These are phyloP conservation scores for Heliamphora ciliata DNA, from an alignment of 179 eudicot species.

Conservation along the genomic window DNA sequence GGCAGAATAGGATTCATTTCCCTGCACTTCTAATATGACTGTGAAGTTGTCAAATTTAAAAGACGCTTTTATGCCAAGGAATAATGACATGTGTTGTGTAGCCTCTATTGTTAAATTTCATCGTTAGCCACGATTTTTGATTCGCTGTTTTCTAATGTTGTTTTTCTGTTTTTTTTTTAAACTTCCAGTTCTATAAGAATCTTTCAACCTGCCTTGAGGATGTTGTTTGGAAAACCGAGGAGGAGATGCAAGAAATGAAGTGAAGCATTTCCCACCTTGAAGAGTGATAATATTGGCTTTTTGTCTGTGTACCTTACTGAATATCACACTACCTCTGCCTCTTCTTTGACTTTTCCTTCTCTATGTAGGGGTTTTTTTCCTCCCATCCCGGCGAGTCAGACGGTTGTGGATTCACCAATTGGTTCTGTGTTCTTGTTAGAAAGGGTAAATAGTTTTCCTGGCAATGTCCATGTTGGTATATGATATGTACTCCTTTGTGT, in stretches of 20 bases:
- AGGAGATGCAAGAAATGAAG: slow-evolving; percentile 51
- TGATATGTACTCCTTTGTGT: too few species aligned
- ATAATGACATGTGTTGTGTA: too few species aligned
- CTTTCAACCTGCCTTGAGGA: slow-evolving; percentile 76
- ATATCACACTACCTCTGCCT: not conserved
- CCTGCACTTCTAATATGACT: too few species aligned
- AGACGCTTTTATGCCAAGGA: too few species aligned
- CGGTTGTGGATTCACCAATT: not conserved
- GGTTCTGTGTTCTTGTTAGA: not conserved
- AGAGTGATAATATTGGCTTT: too few species aligned
- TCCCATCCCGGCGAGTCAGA: not conserved
- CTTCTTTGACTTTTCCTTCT: not conserved
- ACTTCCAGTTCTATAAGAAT: slow-evolving; percentile 67
- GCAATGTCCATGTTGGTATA: too few species aligned
- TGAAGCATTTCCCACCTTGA: not conserved
- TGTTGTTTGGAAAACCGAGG: slow-evolving; percentile 88
- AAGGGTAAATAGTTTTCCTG: too few species aligned
- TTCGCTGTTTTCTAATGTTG: not conserved
- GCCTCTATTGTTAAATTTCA: not conserved
- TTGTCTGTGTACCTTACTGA: not conserved
- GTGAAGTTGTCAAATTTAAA: too few species aligned
- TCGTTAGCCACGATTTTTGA: not conserved
- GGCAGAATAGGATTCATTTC: too few species aligned
- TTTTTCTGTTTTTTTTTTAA: not conserved
- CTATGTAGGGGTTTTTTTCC: not conserved